Conservation (phyloP, 345 rosid species). For the Gossypium bickii region DNA sequence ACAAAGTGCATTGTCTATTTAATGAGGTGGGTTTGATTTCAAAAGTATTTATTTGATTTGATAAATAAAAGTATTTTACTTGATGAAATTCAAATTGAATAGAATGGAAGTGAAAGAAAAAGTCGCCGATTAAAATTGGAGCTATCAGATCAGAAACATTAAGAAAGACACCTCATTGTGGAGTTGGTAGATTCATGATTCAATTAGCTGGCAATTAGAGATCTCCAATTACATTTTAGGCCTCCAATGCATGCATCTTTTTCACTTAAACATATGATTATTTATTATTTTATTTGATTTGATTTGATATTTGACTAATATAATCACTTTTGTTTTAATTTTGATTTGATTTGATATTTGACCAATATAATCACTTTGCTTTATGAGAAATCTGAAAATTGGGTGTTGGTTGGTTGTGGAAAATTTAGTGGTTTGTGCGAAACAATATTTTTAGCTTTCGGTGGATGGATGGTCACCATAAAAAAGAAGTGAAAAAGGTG, state of each 20-base stretch:
- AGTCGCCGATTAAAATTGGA: neutral
- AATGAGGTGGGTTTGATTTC: too few species aligned
- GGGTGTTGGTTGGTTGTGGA: conserved; percentile 7
- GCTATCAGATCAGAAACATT: neutral
- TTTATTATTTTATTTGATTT: conserved; percentile 1
- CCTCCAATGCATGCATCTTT: neutral
- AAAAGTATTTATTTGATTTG: too few species aligned
- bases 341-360: conserved; percentile 28
- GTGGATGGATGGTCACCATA: neutral
- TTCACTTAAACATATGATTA: conserved; percentile 13
- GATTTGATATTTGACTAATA: conserved; percentile 23
- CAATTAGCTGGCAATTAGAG: conserved; percentile 30
- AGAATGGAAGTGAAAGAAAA: neutral
- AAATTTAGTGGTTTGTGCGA: neutral
- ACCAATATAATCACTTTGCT: neutral
- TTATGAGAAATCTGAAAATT: neutral
- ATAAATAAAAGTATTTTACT: too few species aligned
- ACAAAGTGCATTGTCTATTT: too few species aligned
- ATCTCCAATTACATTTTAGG: conserved; percentile 19
- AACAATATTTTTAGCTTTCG: neutral
- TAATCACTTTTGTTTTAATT: neutral
- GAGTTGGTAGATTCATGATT: neutral
- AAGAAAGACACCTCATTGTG: neutral
- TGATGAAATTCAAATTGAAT: too few species aligned
- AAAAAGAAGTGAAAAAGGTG: neutral